Conservation (phyloP, 306 rosid genomes). For the Coriaria nepalensis region DNA sequence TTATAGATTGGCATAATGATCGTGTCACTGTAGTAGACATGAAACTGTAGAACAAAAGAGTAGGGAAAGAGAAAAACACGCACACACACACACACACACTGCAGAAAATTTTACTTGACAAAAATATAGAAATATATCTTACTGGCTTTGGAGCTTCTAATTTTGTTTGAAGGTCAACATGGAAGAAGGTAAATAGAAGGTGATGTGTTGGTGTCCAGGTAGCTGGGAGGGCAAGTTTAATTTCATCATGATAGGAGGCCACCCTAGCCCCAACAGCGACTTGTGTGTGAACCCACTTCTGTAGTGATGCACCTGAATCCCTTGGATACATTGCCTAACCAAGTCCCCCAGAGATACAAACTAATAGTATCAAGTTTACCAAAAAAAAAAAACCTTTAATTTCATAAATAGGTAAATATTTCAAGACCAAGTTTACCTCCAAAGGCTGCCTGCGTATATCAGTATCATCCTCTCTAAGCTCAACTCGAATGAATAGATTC, state of each 20-base stretch:
- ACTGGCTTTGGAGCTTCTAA: conserved; percentile 93
- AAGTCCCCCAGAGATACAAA: conserved; percentile 17
- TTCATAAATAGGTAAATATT: conserved; percentile 5
- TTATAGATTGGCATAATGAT: conserved; percentile 9
- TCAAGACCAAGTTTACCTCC: conserved; percentile 40
- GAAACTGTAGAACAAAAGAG: conserved; percentile 6
- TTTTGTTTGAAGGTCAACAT: conserved; percentile 91
- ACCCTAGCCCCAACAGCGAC: conserved; percentile 78
- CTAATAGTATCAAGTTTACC: conserved; percentile 9
- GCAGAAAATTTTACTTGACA: conserved; percentile 8
- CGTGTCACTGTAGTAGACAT: conserved; percentile 16
- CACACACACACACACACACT: too few species aligned
- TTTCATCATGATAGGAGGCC: conserved; percentile 74
- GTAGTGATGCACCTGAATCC: conserved; percentile 57
- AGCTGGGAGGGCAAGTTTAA: conserved; percentile 93
- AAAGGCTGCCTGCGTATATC: conserved; percentile 79
- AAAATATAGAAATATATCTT: conserved; percentile 19
- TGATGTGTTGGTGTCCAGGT: conserved; percentile 87
- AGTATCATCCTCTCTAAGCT: conserved; percentile 84
- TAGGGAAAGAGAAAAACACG: neutral
- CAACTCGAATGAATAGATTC: conserved; percentile 79
- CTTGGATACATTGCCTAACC: conserved; percentile 70
- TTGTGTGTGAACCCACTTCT: conserved; percentile 83
- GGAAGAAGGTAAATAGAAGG: conserved; percentile 76
- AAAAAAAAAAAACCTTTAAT: conserved; percentile 1